A percentile compares a stretch with the other conserved stretches of the same genome.
Conservation (phyloP, 2,329 filamentous ascomycete species). For the Aspergillus glaucus region DNA sequence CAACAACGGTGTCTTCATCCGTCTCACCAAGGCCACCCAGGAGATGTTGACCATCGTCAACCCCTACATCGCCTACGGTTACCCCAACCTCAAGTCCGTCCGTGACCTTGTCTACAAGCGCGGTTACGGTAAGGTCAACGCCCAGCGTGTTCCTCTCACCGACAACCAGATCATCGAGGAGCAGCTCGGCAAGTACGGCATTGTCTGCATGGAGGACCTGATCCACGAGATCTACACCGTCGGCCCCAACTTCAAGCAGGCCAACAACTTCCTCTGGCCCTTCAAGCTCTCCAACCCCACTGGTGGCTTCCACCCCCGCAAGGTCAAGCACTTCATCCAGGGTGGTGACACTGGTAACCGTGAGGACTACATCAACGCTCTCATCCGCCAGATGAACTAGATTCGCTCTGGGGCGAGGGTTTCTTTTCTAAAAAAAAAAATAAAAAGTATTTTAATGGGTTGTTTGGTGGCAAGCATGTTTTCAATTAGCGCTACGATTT, state of each 20-base stretch:
- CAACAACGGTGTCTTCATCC: constrained; percentile 99
- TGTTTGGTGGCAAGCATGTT: constrained; percentile 26
- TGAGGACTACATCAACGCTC: constrained; percentile 93
- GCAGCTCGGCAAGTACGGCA: constrained; percentile 94
- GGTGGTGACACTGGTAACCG: constrained; percentile 98
- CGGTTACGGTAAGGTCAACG: constrained; percentile 97
- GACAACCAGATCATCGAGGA: constrained; percentile 98
- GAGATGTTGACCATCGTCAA: constrained; percentile 98
- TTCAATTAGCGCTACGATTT: constrained; percentile 26
- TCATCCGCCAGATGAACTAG: constrained; percentile 99
- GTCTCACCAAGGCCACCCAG: constrained; percentile 91
- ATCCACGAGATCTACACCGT: constrained; percentile 99
- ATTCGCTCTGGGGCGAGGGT: constrained; percentile 9
- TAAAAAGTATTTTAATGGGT: constrained; percentile 18
- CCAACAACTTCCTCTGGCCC: constrained; percentile 98
- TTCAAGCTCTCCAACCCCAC: constrained; percentile 99
- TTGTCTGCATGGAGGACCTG: constrained; percentile 98
- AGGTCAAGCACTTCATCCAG: constrained; percentile 99
- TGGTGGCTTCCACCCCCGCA: constrained; percentile 90
- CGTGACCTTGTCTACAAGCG: constrained; percentile 99
- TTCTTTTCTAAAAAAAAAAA: constrained; percentile 8
- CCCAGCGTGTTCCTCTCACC: constrained; percentile 92
- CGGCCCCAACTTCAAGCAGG: constrained; percentile 99
- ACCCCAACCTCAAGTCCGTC: constrained; percentile 98
- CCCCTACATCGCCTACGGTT: constrained; percentile 98